phyloP scores from a whole-genome alignment of 345 rosid species.

The Salix suchowensis region DNA sequence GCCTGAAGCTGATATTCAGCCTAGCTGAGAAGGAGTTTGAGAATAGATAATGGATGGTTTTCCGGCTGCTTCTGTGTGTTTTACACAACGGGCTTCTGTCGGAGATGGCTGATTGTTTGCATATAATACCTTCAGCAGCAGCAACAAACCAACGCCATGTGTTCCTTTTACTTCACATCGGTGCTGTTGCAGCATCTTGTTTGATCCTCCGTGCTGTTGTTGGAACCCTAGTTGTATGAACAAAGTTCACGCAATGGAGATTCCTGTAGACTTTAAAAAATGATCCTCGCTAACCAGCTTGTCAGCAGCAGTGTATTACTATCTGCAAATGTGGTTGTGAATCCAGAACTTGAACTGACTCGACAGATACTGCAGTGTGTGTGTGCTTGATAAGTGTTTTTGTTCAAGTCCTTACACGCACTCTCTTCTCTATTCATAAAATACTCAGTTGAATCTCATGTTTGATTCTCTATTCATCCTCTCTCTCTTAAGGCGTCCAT shows the following conservation, averaged over 20 bases:
- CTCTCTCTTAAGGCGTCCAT: too few relatives aligned
- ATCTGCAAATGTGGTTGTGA: neutral
- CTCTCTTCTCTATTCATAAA: too few relatives aligned
- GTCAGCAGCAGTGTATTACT: neutral
- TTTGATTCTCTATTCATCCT: too few relatives aligned
- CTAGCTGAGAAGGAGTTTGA: slow-evolving; percentile 67
- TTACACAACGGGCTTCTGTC: neutral
- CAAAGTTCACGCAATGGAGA: neutral
- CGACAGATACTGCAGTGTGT: neutral
- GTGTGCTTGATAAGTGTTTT: too few relatives aligned
- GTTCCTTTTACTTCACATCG: neutral
- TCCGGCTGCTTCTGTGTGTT: neutral
- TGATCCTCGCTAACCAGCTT: neutral
- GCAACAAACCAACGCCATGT: too few relatives aligned
- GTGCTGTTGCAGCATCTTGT: neutral
- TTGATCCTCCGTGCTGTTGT: neutral
- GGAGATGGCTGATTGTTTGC: neutral
- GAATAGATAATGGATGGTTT: slow-evolving; percentile 29
- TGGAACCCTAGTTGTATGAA: neutral
- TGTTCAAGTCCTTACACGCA: too few relatives aligned
- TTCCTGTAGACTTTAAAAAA: neutral
- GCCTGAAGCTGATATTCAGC: slow-evolving; percentile 59
- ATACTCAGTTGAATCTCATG: too few relatives aligned
- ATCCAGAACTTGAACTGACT: neutral
- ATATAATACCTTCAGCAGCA: neutral